phyloP scores from a whole-genome alignment of 1,139 yeast genomes.

The Yamadazyma triangularis region DNA sequence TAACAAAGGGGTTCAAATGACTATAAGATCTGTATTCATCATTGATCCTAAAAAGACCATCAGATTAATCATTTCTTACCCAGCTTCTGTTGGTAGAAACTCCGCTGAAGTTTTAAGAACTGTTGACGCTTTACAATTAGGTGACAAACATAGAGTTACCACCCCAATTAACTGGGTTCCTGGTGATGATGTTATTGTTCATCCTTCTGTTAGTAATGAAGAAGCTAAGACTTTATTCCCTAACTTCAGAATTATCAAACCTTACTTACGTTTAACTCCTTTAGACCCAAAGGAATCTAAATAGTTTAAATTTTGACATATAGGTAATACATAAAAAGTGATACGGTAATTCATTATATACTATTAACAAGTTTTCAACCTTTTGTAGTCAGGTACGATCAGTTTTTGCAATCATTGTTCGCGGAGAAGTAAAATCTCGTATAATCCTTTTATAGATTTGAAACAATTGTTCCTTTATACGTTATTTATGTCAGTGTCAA shows the following conservation, averaged over 20 bases:
- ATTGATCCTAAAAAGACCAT: slow-evolving; percentile 86
- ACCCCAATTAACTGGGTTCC: slow-evolving; percentile 75
- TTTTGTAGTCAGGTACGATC: too few species aligned
- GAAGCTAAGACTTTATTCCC: slow-evolving; percentile 76
- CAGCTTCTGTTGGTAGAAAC: slow-evolving; percentile 91
- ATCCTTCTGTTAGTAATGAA: slow-evolving; percentile 75
- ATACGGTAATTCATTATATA: too few species aligned
- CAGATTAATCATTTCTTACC: slow-evolving; percentile 78
- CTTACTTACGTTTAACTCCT: slow-evolving; percentile 54
- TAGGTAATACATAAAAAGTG: background rate
- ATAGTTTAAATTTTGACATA: background rate
- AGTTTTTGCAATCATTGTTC: too few species aligned
- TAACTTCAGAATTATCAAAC: slow-evolving; percentile 71
- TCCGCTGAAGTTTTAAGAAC: slow-evolving; percentile 83
- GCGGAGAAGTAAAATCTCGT: too few species aligned
- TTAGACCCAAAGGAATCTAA: slow-evolving; percentile 15
- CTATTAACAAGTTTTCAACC: too few species aligned
- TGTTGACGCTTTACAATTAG: slow-evolving; percentile 76
- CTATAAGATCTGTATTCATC: slow-evolving; percentile 79
- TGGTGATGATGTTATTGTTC: slow-evolving; percentile 87
- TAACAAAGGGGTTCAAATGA: slow-evolving; percentile 63
- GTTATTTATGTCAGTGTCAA: too few species aligned
- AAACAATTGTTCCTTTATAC: too few species aligned
- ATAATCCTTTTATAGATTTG: too few species aligned
- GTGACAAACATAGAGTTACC: slow-evolving; percentile 75